A percentile compares a stretch with the other conserved stretches of the same genome.
These are phyloP conservation scores for Trypanosoma conorhini DNA, from an alignment of 208 protist genomes.

Conservation along the genomic window DNA sequence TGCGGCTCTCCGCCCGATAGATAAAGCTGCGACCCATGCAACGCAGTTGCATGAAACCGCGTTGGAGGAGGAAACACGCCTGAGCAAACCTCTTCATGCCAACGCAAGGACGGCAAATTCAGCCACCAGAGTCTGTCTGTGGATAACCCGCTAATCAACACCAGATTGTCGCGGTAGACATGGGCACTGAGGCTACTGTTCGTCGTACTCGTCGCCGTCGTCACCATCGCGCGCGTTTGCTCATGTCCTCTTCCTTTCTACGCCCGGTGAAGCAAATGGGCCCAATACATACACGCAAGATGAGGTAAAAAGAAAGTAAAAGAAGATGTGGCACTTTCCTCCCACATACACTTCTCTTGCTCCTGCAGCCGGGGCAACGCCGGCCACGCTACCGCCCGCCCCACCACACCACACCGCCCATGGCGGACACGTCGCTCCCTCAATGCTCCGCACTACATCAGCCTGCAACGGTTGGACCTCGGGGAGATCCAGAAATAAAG, in stretches of 20 bases:
- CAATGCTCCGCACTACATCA: not conserved
- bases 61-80: conserved; percentile 22
- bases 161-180: conserved; percentile 20
- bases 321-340: not conserved
- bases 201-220: not conserved
- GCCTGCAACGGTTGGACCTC: not conserved
- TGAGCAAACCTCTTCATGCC: conserved; percentile 15
- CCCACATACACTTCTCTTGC: not conserved
- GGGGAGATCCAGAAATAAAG: not conserved
- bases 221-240: not conserved
- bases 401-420: no score
- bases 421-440: not conserved
- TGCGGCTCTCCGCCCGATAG: conserved; percentile 12
- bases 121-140: conserved; percentile 24
- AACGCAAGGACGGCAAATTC: conserved; percentile 20
- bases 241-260: not conserved
- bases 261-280: not conserved
- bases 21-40: conserved; percentile 10
- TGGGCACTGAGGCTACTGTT: conserved; percentile 4
- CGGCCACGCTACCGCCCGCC: not conserved
- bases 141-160: conserved; percentile 1
- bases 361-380: not conserved
- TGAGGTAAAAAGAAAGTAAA: not conserved
- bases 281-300: not conserved
- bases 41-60: conserved; percentile 7